phyloP scores from a whole-genome alignment of 2,329 filamentous ascomycete species.

The Graphilbum fragrans region DNA sequence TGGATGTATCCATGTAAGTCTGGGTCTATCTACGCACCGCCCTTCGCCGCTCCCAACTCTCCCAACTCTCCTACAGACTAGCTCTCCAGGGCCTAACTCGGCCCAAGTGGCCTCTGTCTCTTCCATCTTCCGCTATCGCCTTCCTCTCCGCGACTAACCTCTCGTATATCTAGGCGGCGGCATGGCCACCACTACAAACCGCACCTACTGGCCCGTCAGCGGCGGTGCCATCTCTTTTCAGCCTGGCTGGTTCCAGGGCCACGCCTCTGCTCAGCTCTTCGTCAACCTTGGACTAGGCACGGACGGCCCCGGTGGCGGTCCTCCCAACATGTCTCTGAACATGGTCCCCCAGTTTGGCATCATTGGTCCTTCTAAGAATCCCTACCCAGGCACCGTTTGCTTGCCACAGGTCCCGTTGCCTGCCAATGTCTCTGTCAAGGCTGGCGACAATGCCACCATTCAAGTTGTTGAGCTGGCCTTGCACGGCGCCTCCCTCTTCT shows the following conservation, averaged over 20 bases:
- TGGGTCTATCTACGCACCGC: not conserved
- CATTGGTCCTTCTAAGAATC: slow-evolving; percentile 64
- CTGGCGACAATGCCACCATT: slow-evolving; percentile 84
- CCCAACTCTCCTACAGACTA: too few relatives aligned
- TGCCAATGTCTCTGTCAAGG: slow-evolving; percentile 52
- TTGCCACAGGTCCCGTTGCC: slow-evolving; percentile 83
- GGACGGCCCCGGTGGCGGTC: slow-evolving; percentile 48
- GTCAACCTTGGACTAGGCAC: slow-evolving; percentile 83
- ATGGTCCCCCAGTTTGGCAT: slow-evolving; percentile 78
- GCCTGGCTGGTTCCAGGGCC: slow-evolving; percentile 92
- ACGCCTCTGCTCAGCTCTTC: slow-evolving; percentile 71
- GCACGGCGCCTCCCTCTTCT: slow-evolving; percentile 74
- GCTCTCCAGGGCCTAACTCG: too few relatives aligned
- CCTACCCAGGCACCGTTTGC: slow-evolving; percentile 84
- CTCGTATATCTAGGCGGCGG: slow-evolving; percentile 59
- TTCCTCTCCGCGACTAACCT: not conserved
- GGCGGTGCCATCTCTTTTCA: slow-evolving; percentile 86
- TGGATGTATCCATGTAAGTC: slow-evolving; percentile 88
- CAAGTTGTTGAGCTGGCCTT: slow-evolving; percentile 74
- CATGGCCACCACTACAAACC: slow-evolving; percentile 62
- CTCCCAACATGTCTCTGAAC: slow-evolving; percentile 74
- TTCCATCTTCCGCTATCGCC: not conserved
- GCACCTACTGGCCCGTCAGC: slow-evolving; percentile 80
- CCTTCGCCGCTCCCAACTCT: too few relatives aligned
- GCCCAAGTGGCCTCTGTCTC: not conserved